These are phyloP conservation scores for Leccinum subspadiceum DNA, from an alignment of 1,284 basidiomycete species.

Conservation along the genomic window DNA sequence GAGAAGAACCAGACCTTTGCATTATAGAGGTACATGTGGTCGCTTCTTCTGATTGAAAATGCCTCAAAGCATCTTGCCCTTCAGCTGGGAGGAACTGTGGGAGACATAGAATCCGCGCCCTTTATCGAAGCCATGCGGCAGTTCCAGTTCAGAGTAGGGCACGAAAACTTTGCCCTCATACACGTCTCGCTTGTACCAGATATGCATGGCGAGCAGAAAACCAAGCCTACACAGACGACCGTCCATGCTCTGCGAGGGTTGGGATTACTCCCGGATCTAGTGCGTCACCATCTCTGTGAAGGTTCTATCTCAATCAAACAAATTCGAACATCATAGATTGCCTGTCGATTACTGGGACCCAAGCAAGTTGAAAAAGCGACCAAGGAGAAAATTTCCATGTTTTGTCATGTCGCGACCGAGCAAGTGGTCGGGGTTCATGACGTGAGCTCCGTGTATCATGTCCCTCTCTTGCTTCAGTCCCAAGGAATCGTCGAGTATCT, in stretches of 20 bases:
- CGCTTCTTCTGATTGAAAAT: background rate
- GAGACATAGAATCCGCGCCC: slow-evolving; percentile 95
- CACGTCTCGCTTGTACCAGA: slow-evolving; percentile 98
- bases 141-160: slow-evolving; percentile 98
- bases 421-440: slow-evolving; percentile 98
- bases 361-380: slow-evolving; percentile 80
- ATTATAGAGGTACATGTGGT: slow-evolving; percentile 78
- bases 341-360: slow-evolving; percentile 78
- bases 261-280: slow-evolving; percentile 91
- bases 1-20: slow-evolving; percentile 92
- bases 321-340: slow-evolving; percentile 58
- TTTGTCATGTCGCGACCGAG: slow-evolving; percentile 93
- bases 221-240: slow-evolving; percentile 97
- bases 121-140: slow-evolving; percentile 99
- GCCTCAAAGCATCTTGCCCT: slow-evolving; percentile 8
- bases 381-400: slow-evolving; percentile 98
- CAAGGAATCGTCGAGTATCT: slow-evolving; percentile 92
- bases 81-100: slow-evolving; percentile 93
- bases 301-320: background rate
- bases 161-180: slow-evolving; percentile 96
- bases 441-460: slow-evolving; percentile 96
- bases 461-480: slow-evolving; percentile 88
- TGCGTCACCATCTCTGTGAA: slow-evolving; percentile 39
- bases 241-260: slow-evolving; percentile 93
- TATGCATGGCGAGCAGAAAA: slow-evolving; percentile 99